A percentile compares a stretch with the other conserved stretches of the same genome.
Evolutionary conservation across 2,329 filamentous ascomycete genomes (phyloP).

Genomic region (Aureobasidium sp.): DNA sequence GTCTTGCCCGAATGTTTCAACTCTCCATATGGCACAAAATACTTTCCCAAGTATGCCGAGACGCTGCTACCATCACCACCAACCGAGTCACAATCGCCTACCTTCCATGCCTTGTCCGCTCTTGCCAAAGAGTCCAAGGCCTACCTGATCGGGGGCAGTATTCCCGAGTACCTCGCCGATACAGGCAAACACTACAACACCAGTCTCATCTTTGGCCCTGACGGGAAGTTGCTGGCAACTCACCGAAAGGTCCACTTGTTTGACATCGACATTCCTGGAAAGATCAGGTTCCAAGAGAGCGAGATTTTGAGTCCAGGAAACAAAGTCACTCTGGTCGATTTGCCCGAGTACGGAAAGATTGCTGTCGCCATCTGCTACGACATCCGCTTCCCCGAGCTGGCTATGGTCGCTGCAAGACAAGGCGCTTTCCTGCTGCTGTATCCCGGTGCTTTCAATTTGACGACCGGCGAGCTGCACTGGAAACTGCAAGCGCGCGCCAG

Average conservation of each 20-base stretch:
- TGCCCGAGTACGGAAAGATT: slow-evolving; percentile 82
- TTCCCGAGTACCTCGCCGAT: slow-evolving; percentile 68
- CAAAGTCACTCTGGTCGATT: slow-evolving; percentile 74
- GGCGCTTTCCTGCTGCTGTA: slow-evolving; percentile 87
- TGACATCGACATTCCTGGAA: slow-evolving; percentile 94
- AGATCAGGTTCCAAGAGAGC: slow-evolving; percentile 84
- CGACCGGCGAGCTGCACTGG: slow-evolving; percentile 91
- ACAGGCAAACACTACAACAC: slow-evolving; percentile 85
- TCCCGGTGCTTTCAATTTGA: slow-evolving; percentile 94
- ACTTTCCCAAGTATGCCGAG: slow-evolving; percentile 90
- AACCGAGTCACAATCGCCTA: slow-evolving; percentile 62
- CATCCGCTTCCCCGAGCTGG: slow-evolving; percentile 90
- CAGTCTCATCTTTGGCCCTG: slow-evolving; percentile 70
- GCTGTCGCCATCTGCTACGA: slow-evolving; percentile 96
- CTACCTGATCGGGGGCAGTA: slow-evolving; percentile 85
- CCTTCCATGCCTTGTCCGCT: slow-evolving; percentile 73
- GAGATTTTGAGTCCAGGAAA: slow-evolving; percentile 83
- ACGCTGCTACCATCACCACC: slow-evolving; percentile 74
- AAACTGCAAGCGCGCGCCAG: slow-evolving; percentile 71
- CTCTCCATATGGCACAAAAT: slow-evolving; percentile 86
- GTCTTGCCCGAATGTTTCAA: slow-evolving; percentile 99
- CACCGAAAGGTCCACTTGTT: slow-evolving; percentile 96
- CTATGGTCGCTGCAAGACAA: slow-evolving; percentile 76
- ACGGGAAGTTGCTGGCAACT: slow-evolving; percentile 71
- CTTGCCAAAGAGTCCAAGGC: slow-evolving; percentile 72